A percentile compares a stretch with the other conserved stretches of the same genome.
Conservation (phyloP, 2,329 filamentous ascomycete genomes). For the Tolypocladium guangdongense region DNA sequence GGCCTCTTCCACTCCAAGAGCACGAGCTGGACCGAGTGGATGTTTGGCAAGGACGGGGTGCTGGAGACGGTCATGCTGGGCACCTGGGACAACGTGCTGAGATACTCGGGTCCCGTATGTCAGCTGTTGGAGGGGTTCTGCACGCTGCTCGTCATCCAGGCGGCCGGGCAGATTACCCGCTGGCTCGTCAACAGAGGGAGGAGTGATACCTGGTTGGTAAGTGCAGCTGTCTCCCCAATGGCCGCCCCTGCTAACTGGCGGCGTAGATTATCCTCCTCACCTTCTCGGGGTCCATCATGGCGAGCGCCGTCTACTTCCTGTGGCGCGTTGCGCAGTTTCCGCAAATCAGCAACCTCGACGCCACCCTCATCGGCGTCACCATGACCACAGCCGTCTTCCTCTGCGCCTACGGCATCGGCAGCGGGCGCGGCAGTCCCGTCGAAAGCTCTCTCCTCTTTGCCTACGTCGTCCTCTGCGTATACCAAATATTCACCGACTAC, state of each 20-base stretch:
- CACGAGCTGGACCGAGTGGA: slow-evolving; percentile 67
- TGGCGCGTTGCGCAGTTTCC: slow-evolving; percentile 93
- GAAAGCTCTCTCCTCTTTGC: slow-evolving; percentile 93
- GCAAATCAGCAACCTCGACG: slow-evolving; percentile 83
- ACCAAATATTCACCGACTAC: slow-evolving; percentile 99
- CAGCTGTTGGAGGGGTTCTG: slow-evolving; percentile 95
- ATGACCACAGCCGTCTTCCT: slow-evolving; percentile 90
- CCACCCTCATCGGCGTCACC: slow-evolving; percentile 81
- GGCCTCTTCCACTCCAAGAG: slow-evolving; percentile 51
- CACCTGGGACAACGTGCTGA: slow-evolving; percentile 76
- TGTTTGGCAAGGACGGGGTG: slow-evolving; percentile 78
- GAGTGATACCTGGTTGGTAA: slow-evolving; percentile 93
- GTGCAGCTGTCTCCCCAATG: slow-evolving; percentile 18
- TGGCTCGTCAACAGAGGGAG: slow-evolving; percentile 90
- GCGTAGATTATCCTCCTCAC: slow-evolving; percentile 77
- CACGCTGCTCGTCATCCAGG: slow-evolving; percentile 90
- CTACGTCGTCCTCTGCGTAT: slow-evolving; percentile 96
- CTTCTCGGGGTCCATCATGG: slow-evolving; percentile 81
- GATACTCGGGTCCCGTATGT: slow-evolving; percentile 88
- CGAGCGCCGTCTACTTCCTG: slow-evolving; percentile 88
- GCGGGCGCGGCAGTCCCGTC: slow-evolving; percentile 85
- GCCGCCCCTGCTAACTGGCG: slow-evolving; percentile 20
- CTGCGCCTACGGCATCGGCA: slow-evolving; percentile 87
- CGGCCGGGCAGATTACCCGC: slow-evolving; percentile 83
- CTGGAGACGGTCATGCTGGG: slow-evolving; percentile 72